Base-by-base conservation (phyloP, 1,284 basidiomycete genomes). In the Cystobasidium pallidum region DNA sequence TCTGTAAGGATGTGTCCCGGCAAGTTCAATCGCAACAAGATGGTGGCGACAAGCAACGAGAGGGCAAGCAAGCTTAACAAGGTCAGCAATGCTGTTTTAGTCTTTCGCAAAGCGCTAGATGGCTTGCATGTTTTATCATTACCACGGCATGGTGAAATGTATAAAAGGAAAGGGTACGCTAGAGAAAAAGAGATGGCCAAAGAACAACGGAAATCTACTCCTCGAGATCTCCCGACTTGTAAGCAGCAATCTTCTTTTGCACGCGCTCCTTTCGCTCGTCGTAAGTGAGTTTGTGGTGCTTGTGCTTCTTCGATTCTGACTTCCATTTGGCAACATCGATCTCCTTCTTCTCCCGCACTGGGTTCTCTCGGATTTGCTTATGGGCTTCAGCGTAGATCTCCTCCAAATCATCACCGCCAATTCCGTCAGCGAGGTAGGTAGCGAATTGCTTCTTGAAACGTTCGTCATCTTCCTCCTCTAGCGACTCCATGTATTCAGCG, bases 401-500 rank as follows among this genome's bases (percentile, higher is more conserved):
- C 84, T 99, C 94, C 3, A 99, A 93, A 80, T 99, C 95, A 77
- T 95, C 96, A 2, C 93, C 95, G 75, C 92, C 92, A 78, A 99
- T 84, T 78, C 91, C 96, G 82, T 96, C 93, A 59, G 91, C 93
- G 76, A 99, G 92, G 84, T 98, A 98, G 45, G 88, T 87, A 15
- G 95, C 81, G 84, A 98, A 98, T 82, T 98, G 95, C 86, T 95
- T 98, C 88, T 97, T 97, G 88, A 98, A 98, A 87, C 94, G 87
- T 84, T 98, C 95, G 81, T 98, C 96, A 82, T 99, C 96, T 85
- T 99, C 96, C 87, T 99, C 96, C 85, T 99, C 96, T 74, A 99
- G 86, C 64, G 89, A 91, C 85, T 99, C 93, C 96, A 99, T 99
- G 87, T 98, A 99, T 84, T 99, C 96, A 75, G 96, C 92, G 74